phyloP scores from a whole-genome alignment of 73 alveolate genomes.

The Diophrys sp. region DNA sequence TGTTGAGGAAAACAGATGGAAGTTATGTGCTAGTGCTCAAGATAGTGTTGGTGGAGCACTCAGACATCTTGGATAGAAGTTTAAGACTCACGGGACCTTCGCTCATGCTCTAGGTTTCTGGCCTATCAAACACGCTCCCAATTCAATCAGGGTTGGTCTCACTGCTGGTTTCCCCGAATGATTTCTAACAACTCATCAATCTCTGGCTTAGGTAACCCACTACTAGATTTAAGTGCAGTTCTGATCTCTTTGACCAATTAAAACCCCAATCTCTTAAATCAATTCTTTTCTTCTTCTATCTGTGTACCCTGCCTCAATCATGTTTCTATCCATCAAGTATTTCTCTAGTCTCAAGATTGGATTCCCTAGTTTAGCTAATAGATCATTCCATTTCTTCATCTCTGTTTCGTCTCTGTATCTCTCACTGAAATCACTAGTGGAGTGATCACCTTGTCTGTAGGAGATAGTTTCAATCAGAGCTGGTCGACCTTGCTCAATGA shows the following conservation, averaged over 20 bases:
- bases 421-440: slow-evolving; percentile 87
- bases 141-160: neutral
- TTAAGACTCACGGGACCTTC: neutral
- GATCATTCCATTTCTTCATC: slow-evolving; percentile 69
- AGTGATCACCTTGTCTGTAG: slow-evolving; percentile 94
- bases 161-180: neutral
- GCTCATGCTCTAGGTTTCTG: neutral
- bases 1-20: neutral
- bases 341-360: slow-evolving; percentile 52
- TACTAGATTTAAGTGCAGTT: slow-evolving; percentile 60
- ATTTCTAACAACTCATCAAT: slow-evolving; percentile 58
- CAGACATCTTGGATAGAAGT: neutral
- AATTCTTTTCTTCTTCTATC: slow-evolving; percentile 31
- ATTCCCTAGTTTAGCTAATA: slow-evolving; percentile 30
- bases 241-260: slow-evolving; percentile 29
- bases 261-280: slow-evolving; percentile 20
- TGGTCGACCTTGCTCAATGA: slow-evolving; percentile 74
- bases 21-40: neutral
- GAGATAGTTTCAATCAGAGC: slow-evolving; percentile 89
- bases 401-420: slow-evolving; percentile 74
- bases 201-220: slow-evolving; percentile 29
- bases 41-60: neutral
- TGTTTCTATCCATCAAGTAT: slow-evolving; percentile 26
- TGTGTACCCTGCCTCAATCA: slow-evolving; percentile 23
- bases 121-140: neutral